Evolutionary conservation across 75 land plant genomes (phyloP).

Genomic region (Sequoiadendron giganteum): DNA sequence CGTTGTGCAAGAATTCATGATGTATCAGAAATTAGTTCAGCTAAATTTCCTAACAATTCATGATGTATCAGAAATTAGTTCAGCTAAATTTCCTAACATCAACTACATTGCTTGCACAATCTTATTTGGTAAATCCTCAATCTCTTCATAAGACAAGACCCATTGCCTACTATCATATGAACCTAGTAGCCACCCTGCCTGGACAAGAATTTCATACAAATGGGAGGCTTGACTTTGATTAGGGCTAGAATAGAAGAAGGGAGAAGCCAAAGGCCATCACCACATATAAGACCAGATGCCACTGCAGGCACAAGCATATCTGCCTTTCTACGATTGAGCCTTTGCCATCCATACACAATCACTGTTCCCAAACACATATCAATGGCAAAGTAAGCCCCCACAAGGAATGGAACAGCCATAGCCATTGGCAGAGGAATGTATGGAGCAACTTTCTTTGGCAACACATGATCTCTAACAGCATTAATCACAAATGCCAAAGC

Average conservation of each 20-base stretch:
- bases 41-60: too few relatives aligned
- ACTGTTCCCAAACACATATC: conserved; percentile 85
- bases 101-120: too few relatives aligned
- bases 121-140: too few relatives aligned
- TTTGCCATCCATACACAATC: conserved; percentile 58
- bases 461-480: conserved; percentile 37
- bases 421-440: conserved; percentile 78
- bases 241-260: conserved; percentile 68
- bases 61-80: too few relatives aligned
- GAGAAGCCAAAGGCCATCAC: conserved; percentile 78
- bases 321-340: conserved; percentile 44
- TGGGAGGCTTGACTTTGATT: conserved; percentile 64
- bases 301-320: conserved; percentile 60
- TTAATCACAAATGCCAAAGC: conserved; percentile 52
- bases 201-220: conserved; percentile 63
- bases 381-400: conserved; percentile 52
- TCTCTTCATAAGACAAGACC: too few relatives aligned
- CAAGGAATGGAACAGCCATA: conserved; percentile 86
- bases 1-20: too few relatives aligned
- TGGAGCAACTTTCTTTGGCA: conserved; percentile 34
- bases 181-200: not conserved
- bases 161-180: too few relatives aligned
- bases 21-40: too few relatives aligned
- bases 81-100: too few relatives aligned
- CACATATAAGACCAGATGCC: conserved; percentile 86